These are phyloP conservation scores for Boletus rubropictus DNA, from an alignment of 768 basidiomycete genomes.

Conservation along the genomic window DNA sequence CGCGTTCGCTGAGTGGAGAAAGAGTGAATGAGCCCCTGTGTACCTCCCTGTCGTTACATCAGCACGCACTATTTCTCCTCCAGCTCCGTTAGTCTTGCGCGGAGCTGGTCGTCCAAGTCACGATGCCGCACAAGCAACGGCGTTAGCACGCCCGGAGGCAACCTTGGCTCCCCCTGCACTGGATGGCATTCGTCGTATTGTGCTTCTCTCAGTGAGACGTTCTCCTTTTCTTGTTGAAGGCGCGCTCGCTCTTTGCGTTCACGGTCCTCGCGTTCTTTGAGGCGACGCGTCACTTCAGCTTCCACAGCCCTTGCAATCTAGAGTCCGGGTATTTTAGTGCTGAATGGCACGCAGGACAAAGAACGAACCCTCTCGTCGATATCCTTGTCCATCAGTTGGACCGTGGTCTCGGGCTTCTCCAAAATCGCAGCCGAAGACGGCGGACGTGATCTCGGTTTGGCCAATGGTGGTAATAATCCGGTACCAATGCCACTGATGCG, in stretches of 20 bases:
- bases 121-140: slow-evolving; percentile 59
- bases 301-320: slow-evolving; percentile 74
- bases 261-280: slow-evolving; percentile 41
- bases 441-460: slow-evolving; percentile 17
- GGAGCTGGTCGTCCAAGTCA: slow-evolving; percentile 65
- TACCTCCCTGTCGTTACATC: not conserved
- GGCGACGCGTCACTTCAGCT: slow-evolving; percentile 61
- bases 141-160: slow-evolving; percentile 44
- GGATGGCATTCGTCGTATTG: slow-evolving; percentile 8
- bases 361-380: slow-evolving; percentile 61
- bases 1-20: slow-evolving; percentile 43
- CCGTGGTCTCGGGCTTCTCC: slow-evolving; percentile 12
- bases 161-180: slow-evolving; percentile 8
- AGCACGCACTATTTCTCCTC: slow-evolving; percentile 67
- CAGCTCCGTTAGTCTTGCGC: slow-evolving; percentile 57
- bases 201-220: slow-evolving; percentile 14
- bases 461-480: slow-evolving; percentile 21
- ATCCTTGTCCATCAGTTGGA: slow-evolving; percentile 55
- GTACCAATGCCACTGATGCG: slow-evolving; percentile 28
- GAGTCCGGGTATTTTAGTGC: not conserved
- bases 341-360: not conserved
- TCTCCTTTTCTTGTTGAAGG: slow-evolving; percentile 25
- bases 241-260: slow-evolving; percentile 30
- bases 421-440: slow-evolving; percentile 9
- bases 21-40: slow-evolving; percentile 13